Conservation (phyloP, 805 yeast species). For the Komagataella pastoris region DNA sequence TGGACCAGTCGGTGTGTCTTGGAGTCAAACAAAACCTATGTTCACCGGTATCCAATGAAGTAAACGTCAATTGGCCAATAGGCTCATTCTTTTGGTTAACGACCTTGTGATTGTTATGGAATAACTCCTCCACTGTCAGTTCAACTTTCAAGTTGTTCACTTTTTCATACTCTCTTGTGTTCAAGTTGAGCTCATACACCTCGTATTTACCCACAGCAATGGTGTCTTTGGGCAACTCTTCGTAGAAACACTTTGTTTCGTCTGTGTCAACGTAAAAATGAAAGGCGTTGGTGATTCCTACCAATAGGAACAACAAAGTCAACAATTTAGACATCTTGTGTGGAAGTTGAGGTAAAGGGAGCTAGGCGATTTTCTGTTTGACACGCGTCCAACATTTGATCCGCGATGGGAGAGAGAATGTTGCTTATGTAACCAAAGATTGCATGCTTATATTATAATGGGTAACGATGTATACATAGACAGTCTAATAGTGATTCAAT, state of each 20-base stretch:
- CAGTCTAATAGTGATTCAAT: conserved; percentile 55
- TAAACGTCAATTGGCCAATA: conserved; percentile 58
- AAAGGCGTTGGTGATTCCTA: conserved; percentile 25
- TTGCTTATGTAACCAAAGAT: background rate
- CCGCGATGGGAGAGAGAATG: background rate
- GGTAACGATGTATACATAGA: background rate
- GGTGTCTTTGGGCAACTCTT: conserved; percentile 67
- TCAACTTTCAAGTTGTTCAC: conserved; percentile 46
- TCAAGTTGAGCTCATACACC: conserved; percentile 45
- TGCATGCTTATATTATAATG: background rate
- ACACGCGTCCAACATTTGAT: background rate
- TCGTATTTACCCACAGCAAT: conserved; percentile 70
- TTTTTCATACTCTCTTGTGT: conserved; percentile 31
- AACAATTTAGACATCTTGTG: background rate
- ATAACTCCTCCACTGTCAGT: conserved; percentile 65
- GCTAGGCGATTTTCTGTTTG: background rate
- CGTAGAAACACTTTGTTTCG: conserved; percentile 70
- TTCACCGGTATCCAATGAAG: conserved; percentile 66
- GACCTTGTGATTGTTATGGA: conserved; percentile 66
- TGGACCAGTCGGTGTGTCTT: conserved; percentile 29
- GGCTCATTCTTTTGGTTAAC: conserved; percentile 56
- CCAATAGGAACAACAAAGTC: background rate
- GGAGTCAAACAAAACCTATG: conserved; percentile 66
- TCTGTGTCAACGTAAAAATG: conserved; percentile 75
- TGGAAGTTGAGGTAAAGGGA: background rate